Base-by-base conservation (phyloP, 192 early-diverging fungal genomes). In the Rhizoclosmatium globosum region DNA sequence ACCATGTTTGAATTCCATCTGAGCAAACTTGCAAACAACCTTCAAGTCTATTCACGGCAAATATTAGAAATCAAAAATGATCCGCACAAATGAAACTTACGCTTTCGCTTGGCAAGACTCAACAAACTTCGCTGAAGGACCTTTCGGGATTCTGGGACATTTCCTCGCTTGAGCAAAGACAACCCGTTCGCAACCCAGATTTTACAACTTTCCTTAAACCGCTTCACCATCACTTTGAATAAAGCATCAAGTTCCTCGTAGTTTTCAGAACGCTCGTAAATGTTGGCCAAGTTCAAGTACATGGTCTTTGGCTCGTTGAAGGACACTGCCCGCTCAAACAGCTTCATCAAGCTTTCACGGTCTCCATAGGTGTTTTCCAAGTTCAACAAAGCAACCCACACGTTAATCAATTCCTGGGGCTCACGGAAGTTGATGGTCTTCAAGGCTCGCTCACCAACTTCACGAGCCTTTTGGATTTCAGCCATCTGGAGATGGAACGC, bases 1-100 rank as follows among this genome's bases (percentile, higher is more conserved):
- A 47, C 98, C 98, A 74, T 94, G 87, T 86, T 96, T 96, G 89
- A 98, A 99, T 88, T 99, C 98, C 88, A 98, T 91, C 82, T 96
- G 94, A 2, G 93, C 98, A 90, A 99, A 98, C 84, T 97, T 95
- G 62, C 91, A 90, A 67, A 98, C 94, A n/a, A 94, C 94, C 85
- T 99, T 94, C 82, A 98, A 87, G 81, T 98, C 84, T 82, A 47
- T n/a, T 21, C 73, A 70, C 0, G 31, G 84, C 60, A 60, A 39
- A 53, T 23, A 57, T n/a, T 11, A 43, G 76, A 50, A 65, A 42
- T 38, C 23, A 56, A 3, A n/a, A 73, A 56, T 7, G 4, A 39
- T 47, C n/a, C 42, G 13, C 4, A 56, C 46, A 1, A 46, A 53
- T 42, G 0, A 46, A 53, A 82, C 88, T 86, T 81, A 94, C 90